Conservation (phyloP, 2,329 filamentous ascomycete species). For the Pseudopithomyces chartarum region DNA sequence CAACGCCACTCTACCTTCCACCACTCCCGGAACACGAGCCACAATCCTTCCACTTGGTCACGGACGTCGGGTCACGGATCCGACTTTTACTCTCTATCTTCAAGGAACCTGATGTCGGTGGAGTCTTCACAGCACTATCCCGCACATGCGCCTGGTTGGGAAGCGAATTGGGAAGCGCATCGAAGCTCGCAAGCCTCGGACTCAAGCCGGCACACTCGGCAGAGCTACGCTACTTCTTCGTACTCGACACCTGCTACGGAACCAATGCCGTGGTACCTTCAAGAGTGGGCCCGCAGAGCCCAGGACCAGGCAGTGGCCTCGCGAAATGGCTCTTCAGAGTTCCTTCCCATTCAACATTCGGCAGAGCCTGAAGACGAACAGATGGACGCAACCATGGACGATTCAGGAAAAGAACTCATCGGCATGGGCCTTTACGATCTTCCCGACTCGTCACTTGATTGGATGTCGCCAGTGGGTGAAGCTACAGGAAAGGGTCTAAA, state of each 20-base stretch:
- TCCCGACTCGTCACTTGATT: conserved; percentile 66
- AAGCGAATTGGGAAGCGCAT: conserved; percentile 19
- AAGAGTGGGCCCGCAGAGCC: conserved; percentile 44
- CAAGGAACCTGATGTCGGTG: conserved; percentile 35
- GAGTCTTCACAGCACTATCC: conserved; percentile 24
- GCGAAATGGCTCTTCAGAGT: conserved; percentile 46
- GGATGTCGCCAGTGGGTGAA: conserved; percentile 52
- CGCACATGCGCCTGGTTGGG: conserved; percentile 18
- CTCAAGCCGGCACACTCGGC: conserved; percentile 32
- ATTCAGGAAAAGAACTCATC: conserved; percentile 73
- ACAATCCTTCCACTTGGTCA: conserved; percentile 26
- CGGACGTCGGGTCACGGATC: conserved; percentile 34
- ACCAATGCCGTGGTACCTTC: conserved; percentile 42
- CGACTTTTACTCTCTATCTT: conserved; percentile 43
- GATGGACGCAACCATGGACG: conserved; percentile 57
- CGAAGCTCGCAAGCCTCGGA: conserved; percentile 34
- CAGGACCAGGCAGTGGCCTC: conserved; percentile 28
- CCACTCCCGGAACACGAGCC: conserved; percentile 35
- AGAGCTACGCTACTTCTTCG: conserved; percentile 32
- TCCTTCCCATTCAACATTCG: conserved; percentile 58
- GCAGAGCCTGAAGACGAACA: conserved; percentile 39
- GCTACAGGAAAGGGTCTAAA: conserved; percentile 75
- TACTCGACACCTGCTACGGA: conserved; percentile 38
- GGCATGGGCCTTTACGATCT: conserved; percentile 82
- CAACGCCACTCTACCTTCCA: conserved; percentile 25